phyloP scores from a whole-genome alignment of 805 yeast species.

The Lachancea dasiensis region DNA sequence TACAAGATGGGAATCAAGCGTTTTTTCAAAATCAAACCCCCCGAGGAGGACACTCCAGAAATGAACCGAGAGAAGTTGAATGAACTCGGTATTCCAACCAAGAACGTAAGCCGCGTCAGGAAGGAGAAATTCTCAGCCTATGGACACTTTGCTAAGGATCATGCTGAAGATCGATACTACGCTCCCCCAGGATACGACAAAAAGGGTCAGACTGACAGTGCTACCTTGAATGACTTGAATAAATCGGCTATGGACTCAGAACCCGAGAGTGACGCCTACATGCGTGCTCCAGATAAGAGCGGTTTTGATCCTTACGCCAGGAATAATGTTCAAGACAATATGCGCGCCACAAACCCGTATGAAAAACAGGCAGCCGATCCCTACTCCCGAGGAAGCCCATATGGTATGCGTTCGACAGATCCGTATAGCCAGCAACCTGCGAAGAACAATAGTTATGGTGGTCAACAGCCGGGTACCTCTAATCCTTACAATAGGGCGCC shows the following conservation, averaged over 20 bases:
- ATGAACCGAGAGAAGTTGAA: slow-evolving; percentile 38
- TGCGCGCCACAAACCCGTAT: slow-evolving; percentile 9
- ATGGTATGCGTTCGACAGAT: background rate
- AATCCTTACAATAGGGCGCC: slow-evolving; percentile 2
- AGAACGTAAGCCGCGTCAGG: slow-evolving; percentile 31
- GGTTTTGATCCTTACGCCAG: slow-evolving; percentile 11
- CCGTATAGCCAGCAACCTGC: slow-evolving; percentile 2
- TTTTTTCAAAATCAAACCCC: slow-evolving; percentile 41
- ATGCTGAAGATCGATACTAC: slow-evolving; percentile 31
- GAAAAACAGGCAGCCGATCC: slow-evolving; percentile 9
- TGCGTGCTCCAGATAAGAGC: slow-evolving; percentile 8
- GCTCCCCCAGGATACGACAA: slow-evolving; percentile 40
- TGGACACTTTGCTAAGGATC: slow-evolving; percentile 40
- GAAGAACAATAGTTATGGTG: background rate
- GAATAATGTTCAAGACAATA: slow-evolving; percentile 4
- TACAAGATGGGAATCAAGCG: slow-evolving; percentile 43
- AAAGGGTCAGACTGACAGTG: slow-evolving; percentile 21
- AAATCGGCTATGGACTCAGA: slow-evolving; percentile 12
- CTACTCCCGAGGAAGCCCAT: slow-evolving; percentile 8
- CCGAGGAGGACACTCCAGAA: slow-evolving; percentile 40
- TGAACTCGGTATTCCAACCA: slow-evolving; percentile 39
- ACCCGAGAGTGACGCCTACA: slow-evolving; percentile 2
- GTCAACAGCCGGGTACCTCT: background rate
- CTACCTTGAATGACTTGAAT: slow-evolving; percentile 16
- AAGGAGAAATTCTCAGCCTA: slow-evolving; percentile 45